Conservation (phyloP, 768 basidiomycete genomes). For the Boletus coccyginus region DNA sequence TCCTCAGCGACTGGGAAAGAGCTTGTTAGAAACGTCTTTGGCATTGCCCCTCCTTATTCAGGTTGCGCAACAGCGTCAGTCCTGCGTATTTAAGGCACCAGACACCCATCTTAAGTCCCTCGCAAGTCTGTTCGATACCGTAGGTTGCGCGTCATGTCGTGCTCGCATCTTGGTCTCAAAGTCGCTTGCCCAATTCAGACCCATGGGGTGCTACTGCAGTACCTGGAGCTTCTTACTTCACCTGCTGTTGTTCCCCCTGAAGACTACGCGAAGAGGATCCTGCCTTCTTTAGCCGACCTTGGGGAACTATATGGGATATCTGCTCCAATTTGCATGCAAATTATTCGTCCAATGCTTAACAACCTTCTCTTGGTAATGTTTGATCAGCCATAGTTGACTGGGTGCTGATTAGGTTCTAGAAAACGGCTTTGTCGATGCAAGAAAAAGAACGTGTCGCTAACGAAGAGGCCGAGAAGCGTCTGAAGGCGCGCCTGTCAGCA, state of each 20-base stretch:
- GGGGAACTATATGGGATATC: constrained; percentile 76
- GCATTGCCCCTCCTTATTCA: constrained; percentile 90
- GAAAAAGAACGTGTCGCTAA: constrained; percentile 67
- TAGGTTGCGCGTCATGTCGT: constrained; percentile 41
- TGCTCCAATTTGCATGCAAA: constrained; percentile 90
- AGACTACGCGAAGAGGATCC: constrained; percentile 69
- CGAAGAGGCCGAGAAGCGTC: constrained; percentile 75
- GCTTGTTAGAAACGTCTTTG: constrained; percentile 64
- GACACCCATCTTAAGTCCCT: constrained; percentile 84
- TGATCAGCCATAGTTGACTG: not conserved
- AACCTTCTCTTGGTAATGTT: constrained; percentile 53
- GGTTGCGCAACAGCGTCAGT: constrained; percentile 87
- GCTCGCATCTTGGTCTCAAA: constrained; percentile 19
- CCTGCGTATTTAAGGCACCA: constrained; percentile 71
- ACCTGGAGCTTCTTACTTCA: constrained; percentile 81
- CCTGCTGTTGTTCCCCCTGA: constrained; percentile 62
- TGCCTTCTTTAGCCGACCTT: constrained; percentile 75
- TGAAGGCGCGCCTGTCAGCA: constrained; percentile 72
- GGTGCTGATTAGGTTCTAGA: constrained; percentile 35
- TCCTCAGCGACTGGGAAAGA: constrained; percentile 63
- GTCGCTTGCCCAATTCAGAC: constrained; percentile 49
- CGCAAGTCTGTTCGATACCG: constrained; percentile 84
- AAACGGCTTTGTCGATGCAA: constrained; percentile 58
- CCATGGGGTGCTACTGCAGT: constrained; percentile 90
- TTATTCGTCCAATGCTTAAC: constrained; percentile 81